Base-by-base conservation (phyloP, 352 stramenopile species). In the Pythium chondricola region DNA sequence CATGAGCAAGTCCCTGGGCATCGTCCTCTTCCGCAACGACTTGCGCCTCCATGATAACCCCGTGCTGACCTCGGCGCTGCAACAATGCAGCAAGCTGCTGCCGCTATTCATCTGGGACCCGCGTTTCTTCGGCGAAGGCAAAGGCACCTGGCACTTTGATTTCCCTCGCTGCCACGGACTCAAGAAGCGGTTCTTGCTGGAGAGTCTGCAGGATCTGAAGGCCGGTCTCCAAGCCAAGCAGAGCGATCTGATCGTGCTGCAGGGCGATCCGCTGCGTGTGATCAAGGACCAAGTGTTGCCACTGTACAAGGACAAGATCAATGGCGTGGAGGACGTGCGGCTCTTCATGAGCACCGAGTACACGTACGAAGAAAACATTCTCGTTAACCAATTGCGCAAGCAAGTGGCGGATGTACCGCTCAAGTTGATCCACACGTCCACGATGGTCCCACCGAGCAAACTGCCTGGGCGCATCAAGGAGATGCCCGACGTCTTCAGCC, bases 1-100 rank as follows among this genome's bases (percentile, higher is more conserved):
- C n/a, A 56, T 56, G 39, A 48, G 6, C 48, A 56, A 43, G 48
- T 48, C 48, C 20, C 48, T 56, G 20, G 48, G 48, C 30, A 48
- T 56, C 31, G 48, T 56, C 39, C 11, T 56, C 39, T 56, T 56
- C 40, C 48, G 48, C 30, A 56, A 56, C 31, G 48, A 56, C 30
- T 39, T 56, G 29, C 48, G 48, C 31, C 38, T 56, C 4, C 48
- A 56, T 30, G 48, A 56, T 40, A 56, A 56, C 39, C 48, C 48
- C 29, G 48, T 56, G 39, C 40, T 56, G 17, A 41, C 48, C 3
- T 29, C 48, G 13, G 48, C 40, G 11, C 31, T 49, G 18, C 20
- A 29, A 30, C 48, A 56, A 30, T 56, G 48, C 48, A 27, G 27
- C 24, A 44, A n/a, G 7, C 25, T 56, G 29, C 39, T 56, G 48